Evolutionary conservation across 306 rosid species (phyloP).

Genomic region (Citrullus colocynthis): DNA sequence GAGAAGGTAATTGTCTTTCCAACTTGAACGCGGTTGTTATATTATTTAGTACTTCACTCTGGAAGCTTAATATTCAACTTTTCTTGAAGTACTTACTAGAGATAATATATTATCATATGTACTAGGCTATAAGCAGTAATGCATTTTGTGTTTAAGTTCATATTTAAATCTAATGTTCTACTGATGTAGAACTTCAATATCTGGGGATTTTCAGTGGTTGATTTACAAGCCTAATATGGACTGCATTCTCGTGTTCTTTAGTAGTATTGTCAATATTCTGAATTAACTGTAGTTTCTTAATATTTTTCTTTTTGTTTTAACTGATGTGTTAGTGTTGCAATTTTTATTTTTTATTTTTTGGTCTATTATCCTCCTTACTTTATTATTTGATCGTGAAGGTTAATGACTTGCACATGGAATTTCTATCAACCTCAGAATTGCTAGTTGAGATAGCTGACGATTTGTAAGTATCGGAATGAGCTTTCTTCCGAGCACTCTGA

Average conservation of each 20-base stretch:
- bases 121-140: background rate
- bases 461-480: conserved; percentile 37
- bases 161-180: background rate
- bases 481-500: background rate
- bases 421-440: conserved; percentile 78
- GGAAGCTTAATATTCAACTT: background rate
- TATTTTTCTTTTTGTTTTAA: background rate
- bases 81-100: background rate
- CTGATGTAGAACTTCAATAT: background rate
- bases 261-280: background rate
- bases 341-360: background rate
- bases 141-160: background rate
- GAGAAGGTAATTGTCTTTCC: conserved; percentile 39
- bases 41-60: background rate
- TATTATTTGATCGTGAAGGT: conserved; percentile 29
- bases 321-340: background rate
- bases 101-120: background rate
- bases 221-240: background rate
- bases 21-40: background rate
- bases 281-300: background rate
- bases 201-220: background rate
- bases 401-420: conserved; percentile 80
- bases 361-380: background rate
- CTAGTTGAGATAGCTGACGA: conserved; percentile 86
- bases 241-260: background rate